Percentiles rank a stretch among this genome's conserved stretches.
These are phyloP conservation scores for Arthrinium puccinioides DNA, from an alignment of 2,329 filamentous ascomycete genomes.

Conservation along the genomic window DNA sequence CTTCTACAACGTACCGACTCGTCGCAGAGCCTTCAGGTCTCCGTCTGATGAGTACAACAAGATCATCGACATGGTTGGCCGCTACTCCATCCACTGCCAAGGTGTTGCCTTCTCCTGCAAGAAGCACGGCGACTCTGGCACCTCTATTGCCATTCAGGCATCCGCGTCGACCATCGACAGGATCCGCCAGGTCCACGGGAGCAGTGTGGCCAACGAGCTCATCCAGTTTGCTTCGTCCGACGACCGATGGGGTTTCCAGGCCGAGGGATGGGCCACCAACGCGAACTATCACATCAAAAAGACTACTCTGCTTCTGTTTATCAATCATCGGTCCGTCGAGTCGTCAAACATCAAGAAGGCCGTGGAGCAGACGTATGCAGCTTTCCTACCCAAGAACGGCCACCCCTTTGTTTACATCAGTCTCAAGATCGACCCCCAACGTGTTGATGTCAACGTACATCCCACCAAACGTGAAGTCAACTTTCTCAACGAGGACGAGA, in stretches of 20 bases:
- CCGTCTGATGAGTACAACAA: slow-evolving; percentile 94
- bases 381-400: slow-evolving; percentile 85
- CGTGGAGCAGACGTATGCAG: slow-evolving; percentile 80
- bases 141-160: slow-evolving; percentile 71
- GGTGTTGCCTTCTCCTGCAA: slow-evolving; percentile 96
- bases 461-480: slow-evolving; percentile 96
- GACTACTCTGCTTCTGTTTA: slow-evolving; percentile 82
- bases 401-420: slow-evolving; percentile 92
- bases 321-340: slow-evolving; percentile 92
- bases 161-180: slow-evolving; percentile 69
- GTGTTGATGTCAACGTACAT: slow-evolving; percentile 96
- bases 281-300: slow-evolving; percentile 93
- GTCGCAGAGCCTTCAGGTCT: slow-evolving; percentile 83
- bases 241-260: slow-evolving; percentile 75
- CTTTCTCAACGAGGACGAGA: slow-evolving; percentile 95
- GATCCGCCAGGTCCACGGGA: slow-evolving; percentile 85
- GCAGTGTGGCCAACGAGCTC: slow-evolving; percentile 78
- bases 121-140: slow-evolving; percentile 83
- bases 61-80: slow-evolving; percentile 88
- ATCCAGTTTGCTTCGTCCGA: slow-evolving; percentile 68
- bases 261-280: slow-evolving; percentile 76
- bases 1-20: slow-evolving; percentile 91
- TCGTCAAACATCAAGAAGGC: slow-evolving; percentile 83
- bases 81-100: slow-evolving; percentile 85
- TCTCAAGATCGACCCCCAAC: slow-evolving; percentile 82